Evolutionary conservation across 805 yeast species (phyloP).

Genomic region (Metschnikowia santaceciliae): DNA sequence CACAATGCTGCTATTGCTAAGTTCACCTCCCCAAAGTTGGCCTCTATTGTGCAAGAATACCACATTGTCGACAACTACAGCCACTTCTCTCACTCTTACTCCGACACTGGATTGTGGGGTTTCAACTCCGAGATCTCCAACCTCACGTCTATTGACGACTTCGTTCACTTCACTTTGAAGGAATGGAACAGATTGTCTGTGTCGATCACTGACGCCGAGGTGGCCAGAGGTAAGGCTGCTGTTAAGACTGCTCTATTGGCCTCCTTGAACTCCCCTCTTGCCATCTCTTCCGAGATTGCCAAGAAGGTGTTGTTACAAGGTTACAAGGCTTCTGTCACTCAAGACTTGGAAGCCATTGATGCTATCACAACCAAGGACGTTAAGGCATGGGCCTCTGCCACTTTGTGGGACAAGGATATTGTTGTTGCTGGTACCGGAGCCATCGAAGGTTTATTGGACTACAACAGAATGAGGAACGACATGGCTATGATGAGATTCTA

Average conservation of each 20-base stretch:
- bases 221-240: constrained; percentile 70
- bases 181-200: constrained; percentile 84
- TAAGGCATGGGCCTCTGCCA: constrained; percentile 68
- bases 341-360: constrained; percentile 60
- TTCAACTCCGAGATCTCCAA: constrained; percentile 63
- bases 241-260: constrained; percentile 61
- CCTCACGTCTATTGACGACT: constrained; percentile 62
- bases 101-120: constrained; percentile 84
- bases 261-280: constrained; percentile 44
- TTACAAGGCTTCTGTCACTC: constrained; percentile 56
- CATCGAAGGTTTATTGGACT: constrained; percentile 80
- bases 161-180: constrained; percentile 74
- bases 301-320: constrained; percentile 56
- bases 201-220: constrained; percentile 72
- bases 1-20: constrained; percentile 51
- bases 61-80: constrained; percentile 67
- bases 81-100: constrained; percentile 70
- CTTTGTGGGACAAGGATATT: constrained; percentile 79
- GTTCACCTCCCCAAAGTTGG: constrained; percentile 61
- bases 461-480: constrained; percentile 82
- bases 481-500: constrained; percentile 83
- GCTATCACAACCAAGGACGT: constrained; percentile 56
- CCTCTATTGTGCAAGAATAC: constrained; percentile 65
- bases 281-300: constrained; percentile 57
- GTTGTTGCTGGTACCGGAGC: constrained; percentile 83